Evolutionary conservation across 352 stramenopile genomes (phyloP).

Genomic region (Globisporangium uncinulatum): DNA sequence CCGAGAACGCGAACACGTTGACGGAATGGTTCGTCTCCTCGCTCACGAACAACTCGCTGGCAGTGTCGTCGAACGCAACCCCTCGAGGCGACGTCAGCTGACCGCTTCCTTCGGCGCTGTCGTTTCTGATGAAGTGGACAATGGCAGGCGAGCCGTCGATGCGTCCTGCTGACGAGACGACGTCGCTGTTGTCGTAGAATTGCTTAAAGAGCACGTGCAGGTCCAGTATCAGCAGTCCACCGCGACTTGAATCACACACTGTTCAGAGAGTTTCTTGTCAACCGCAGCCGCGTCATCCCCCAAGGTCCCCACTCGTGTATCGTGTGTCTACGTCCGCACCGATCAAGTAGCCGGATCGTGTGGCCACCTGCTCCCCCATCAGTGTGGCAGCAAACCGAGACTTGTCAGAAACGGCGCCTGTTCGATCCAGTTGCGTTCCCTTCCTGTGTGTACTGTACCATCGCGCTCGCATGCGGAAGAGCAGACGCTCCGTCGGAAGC

Average conservation of each 20-base stretch:
- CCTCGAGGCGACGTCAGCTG: slow-evolving; percentile 12
- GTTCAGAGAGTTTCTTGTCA: no score
- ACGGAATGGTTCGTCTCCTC: slow-evolving; percentile 49
- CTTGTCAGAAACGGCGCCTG: neutral
- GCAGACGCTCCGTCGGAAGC: neutral
- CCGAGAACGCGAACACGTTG: slow-evolving; percentile 32
- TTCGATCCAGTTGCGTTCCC: neutral
- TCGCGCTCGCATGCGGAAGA: slow-evolving; percentile 14
- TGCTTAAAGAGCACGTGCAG: slow-evolving; percentile 29
- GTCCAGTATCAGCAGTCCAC: slow-evolving; percentile 21
- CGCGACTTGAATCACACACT: slow-evolving; percentile 33
- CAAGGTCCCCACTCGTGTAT: neutral
- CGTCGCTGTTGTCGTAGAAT: slow-evolving; percentile 7
- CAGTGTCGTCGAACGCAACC: slow-evolving; percentile 44
- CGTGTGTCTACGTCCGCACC: slow-evolving; percentile 2
- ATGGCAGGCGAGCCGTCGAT: neutral
- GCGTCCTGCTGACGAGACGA: no score
- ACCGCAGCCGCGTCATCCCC: neutral
- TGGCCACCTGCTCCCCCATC: slow-evolving; percentile 1
- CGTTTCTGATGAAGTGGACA: slow-evolving; percentile 3
- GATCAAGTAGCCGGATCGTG: slow-evolving; percentile 15
- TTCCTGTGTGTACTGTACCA: slow-evolving; percentile 6
- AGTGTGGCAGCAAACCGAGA: neutral
- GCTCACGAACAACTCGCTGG: slow-evolving; percentile 57
- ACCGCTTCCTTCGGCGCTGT: neutral